Evolutionary conservation across 495 filamentous ascomycete genomes (phyloP).

Genomic region (Aspergillus taichungensis): DNA sequence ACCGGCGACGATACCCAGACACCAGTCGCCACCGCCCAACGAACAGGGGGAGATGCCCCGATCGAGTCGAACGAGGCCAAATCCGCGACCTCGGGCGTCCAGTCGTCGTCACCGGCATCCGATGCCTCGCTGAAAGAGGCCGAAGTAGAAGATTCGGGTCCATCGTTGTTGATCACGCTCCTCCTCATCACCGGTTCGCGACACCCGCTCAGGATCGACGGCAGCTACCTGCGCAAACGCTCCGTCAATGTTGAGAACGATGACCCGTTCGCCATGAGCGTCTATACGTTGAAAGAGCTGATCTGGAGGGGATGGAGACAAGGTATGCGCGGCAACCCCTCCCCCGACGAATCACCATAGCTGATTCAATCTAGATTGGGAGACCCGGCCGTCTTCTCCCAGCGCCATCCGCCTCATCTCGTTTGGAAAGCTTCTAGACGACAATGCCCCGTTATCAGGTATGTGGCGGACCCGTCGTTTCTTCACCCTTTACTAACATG

Average conservation of each 20-base stretch:
- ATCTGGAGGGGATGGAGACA: slow-evolving; percentile 85
- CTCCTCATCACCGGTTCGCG: slow-evolving; percentile 72
- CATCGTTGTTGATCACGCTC: slow-evolving; percentile 55
- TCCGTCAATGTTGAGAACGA: slow-evolving; percentile 64
- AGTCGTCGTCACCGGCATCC: slow-evolving; percentile 26
- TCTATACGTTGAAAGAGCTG: slow-evolving; percentile 86
- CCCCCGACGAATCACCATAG: too few relatives aligned
- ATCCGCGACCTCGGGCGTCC: slow-evolving; percentile 12
- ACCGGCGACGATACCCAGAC: slow-evolving; percentile 19
- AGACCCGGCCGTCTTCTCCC: slow-evolving; percentile 69
- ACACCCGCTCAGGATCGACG: slow-evolving; percentile 81
- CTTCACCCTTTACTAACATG: slow-evolving; percentile 3
- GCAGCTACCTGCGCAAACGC: slow-evolving; percentile 71
- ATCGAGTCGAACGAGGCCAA: slow-evolving; percentile 31
- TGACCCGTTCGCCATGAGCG: slow-evolving; percentile 80
- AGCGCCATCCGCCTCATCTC: slow-evolving; percentile 81
- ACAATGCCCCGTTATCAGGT: slow-evolving; percentile 75
- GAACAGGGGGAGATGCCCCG: slow-evolving; percentile 12
- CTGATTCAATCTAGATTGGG: slow-evolving; percentile 59
- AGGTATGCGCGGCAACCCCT: slow-evolving; percentile 28
- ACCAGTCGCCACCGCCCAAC: slow-evolving; percentile 11
- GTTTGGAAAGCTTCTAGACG: slow-evolving; percentile 79
- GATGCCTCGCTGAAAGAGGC: slow-evolving; percentile 30
- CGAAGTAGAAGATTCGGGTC: slow-evolving; percentile 31
- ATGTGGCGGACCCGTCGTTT: slow-evolving; percentile 4